phyloP scores from a whole-genome alignment of 257 asterid species.

The Thymus mandschuricus region DNA sequence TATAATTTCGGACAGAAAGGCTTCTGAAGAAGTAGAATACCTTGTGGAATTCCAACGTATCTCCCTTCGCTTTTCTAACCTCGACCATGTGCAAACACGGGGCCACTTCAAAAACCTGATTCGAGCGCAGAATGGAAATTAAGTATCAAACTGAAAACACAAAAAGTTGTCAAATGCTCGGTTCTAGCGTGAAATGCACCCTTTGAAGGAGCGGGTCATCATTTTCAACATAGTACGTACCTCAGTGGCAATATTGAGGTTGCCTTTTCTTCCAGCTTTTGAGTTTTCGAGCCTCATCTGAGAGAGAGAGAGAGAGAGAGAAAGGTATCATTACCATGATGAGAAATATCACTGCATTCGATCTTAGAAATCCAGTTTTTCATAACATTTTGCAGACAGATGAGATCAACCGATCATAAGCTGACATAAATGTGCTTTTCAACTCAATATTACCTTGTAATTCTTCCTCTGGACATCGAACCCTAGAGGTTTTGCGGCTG shows the following conservation, averaged over 20 bases:
- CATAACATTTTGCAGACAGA: background rate
- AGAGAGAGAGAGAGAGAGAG: constrained; percentile 8
- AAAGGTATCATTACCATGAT: constrained; percentile 6
- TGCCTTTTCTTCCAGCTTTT: constrained; percentile 98
- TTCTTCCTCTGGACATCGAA: constrained; percentile 86
- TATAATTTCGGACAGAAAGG: background rate
- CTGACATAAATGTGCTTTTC: background rate
- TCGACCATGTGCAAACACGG: constrained; percentile 84
- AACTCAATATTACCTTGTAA: constrained; percentile 64
- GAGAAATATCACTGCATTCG: background rate
- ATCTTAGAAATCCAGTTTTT: background rate
- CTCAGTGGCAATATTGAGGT: constrained; percentile 91
- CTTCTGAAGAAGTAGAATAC: constrained; percentile 36
- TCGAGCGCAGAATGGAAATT: constrained; percentile 15
- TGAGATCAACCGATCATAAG: background rate
- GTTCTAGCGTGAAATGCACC: constrained; percentile 11
- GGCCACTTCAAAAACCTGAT: constrained; percentile 74
- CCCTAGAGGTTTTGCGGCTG: constrained; percentile 91
- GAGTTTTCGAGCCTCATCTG: constrained; percentile 95
- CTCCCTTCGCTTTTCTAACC: constrained; percentile 78
- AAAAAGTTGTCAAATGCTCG: background rate
- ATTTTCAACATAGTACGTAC: constrained; percentile 44
- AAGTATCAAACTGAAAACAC: background rate
- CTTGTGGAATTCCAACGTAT: constrained; percentile 84
- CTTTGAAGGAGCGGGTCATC: background rate